These are phyloP conservation scores for Amauroascus verrucosus DNA, from an alignment of 2,329 filamentous ascomycete species.

Conservation along the genomic window DNA sequence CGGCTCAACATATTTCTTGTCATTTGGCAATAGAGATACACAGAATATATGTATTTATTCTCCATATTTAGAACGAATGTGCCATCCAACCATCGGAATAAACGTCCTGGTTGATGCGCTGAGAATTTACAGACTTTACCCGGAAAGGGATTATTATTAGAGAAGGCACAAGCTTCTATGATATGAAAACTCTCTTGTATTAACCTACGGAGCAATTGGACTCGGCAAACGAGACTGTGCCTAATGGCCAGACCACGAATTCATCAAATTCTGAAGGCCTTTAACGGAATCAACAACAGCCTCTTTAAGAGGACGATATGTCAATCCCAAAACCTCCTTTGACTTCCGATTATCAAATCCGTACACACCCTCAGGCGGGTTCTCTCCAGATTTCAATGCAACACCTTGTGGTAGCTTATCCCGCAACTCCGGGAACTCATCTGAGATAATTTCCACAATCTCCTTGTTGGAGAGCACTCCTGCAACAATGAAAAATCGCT, in stretches of 20 bases:
- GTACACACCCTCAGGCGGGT: conserved; percentile 22
- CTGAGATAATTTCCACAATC: conserved; percentile 33
- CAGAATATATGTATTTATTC: no score
- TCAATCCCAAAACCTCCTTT: conserved; percentile 33
- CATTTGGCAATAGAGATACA: no score
- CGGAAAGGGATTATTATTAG: no score
- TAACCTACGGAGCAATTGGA: no score
- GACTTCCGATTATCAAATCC: conserved; percentile 33
- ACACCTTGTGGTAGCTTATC: conserved; percentile 33
- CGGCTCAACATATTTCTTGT: no score
- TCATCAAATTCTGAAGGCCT: conserved; percentile 13
- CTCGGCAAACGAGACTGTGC: no score
- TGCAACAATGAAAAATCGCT: conserved; percentile 38
- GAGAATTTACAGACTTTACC: no score
- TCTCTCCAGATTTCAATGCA: conserved; percentile 20
- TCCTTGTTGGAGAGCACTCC: conserved; percentile 36
- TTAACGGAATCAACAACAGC: conserved; percentile 19
- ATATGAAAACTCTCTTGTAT: no score
- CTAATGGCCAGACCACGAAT: neutral
- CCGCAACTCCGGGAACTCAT: conserved; percentile 35
- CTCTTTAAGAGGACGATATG: conserved; percentile 24
- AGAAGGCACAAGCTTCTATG: no score
- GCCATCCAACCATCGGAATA: no score
- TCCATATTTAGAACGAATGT: no score
- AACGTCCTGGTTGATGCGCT: no score